These are phyloP conservation scores for Adansonia gregorii DNA, from an alignment of 441 rosid genomes.

Conservation along the genomic window DNA sequence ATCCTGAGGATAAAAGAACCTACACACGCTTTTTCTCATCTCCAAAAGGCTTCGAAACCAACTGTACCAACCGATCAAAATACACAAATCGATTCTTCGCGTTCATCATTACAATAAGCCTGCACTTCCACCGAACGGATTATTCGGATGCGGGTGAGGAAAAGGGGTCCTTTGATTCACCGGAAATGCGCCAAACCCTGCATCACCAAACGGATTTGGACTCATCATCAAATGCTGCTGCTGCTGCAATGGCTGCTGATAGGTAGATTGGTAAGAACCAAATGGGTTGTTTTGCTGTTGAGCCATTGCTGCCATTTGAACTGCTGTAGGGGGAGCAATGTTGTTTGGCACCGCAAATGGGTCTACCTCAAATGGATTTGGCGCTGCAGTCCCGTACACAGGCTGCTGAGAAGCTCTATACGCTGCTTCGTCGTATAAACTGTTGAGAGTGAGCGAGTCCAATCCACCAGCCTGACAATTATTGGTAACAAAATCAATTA, in stretches of 20 bases:
- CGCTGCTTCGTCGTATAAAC: constrained; percentile 80
- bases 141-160: constrained; percentile 44
- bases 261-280: constrained; percentile 64
- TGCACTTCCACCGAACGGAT: constrained; percentile 76
- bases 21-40: constrained; percentile 23
- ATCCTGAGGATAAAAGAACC: constrained; percentile 12
- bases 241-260: constrained; percentile 46
- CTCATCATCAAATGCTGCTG: constrained; percentile 36
- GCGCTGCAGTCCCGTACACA: constrained; percentile 78
- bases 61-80: constrained; percentile 28
- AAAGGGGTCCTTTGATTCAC: constrained; percentile 39
- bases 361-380: constrained; percentile 86
- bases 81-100: constrained; percentile 18
- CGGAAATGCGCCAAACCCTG: constrained; percentile 62
- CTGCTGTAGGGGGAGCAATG: constrained; percentile 49
- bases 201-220: constrained; percentile 77
- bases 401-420: constrained; percentile 80
- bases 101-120: constrained; percentile 56
- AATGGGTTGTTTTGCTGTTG: constrained; percentile 71
- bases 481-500: not conserved
- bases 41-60: not conserved
- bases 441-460: constrained; percentile 86
- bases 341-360: constrained; percentile 65
- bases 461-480: constrained; percentile 83
- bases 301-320: constrained; percentile 56